phyloP scores from a whole-genome alignment of 257 asterid species.

The Solanum chiquidenum region DNA sequence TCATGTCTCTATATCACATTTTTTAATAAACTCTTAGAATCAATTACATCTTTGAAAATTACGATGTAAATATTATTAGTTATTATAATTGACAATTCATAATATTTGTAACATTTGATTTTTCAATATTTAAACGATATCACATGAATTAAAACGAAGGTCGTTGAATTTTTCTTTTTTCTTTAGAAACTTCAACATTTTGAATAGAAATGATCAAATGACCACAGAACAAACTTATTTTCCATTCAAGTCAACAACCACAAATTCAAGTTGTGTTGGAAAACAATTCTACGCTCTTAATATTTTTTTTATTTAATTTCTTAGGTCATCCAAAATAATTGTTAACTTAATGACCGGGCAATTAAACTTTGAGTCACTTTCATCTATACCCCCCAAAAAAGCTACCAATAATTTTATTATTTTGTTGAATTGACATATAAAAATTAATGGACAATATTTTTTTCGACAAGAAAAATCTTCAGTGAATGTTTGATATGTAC shows the following conservation, averaged over 20 bases:
- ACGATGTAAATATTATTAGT: no score
- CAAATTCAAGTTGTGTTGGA: background rate
- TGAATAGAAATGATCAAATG: background rate
- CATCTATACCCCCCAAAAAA: background rate
- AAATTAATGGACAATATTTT: background rate
- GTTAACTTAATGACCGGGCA: background rate
- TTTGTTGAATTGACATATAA: background rate
- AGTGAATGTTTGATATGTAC: background rate
- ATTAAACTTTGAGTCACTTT: background rate
- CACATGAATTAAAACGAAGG: background rate
- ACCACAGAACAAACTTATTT: background rate
- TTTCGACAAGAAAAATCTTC: background rate
- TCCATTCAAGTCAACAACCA: background rate
- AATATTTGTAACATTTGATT: no score
- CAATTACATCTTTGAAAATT: no score
- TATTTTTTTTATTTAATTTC: background rate
- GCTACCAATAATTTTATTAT: background rate
- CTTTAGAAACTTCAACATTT: background rate
- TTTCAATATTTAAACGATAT: no score
- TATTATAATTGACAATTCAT: background rate
- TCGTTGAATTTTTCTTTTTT: background rate
- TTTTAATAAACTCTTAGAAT: no score
- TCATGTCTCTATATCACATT: no score
- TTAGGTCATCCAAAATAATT: background rate
- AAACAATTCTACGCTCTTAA: background rate